Evolutionary conservation across 2,329 filamentous ascomycete genomes (phyloP).

Genomic region (Hypocrella siamensis): DNA sequence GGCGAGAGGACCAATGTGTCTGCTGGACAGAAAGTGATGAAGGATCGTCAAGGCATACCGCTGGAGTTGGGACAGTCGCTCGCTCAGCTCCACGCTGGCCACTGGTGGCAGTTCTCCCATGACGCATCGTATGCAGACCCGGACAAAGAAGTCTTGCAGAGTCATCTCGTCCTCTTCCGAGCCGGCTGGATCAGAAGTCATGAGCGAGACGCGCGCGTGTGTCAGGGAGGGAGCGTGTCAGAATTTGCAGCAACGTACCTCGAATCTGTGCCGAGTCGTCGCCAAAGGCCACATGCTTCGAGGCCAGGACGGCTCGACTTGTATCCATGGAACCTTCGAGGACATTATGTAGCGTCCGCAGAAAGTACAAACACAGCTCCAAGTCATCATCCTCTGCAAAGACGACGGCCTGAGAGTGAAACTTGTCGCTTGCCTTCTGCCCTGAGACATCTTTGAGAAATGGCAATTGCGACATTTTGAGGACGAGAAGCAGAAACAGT

Average conservation of each 20-base stretch:
- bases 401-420: constrained; percentile 5
- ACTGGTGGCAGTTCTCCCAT: constrained; percentile 9
- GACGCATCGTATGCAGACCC: constrained; percentile 49
- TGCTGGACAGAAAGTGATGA: constrained; percentile 51
- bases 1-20: constrained; percentile 41
- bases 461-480: constrained; percentile 38
- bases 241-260: constrained; percentile 40
- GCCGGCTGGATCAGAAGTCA: constrained; percentile 20
- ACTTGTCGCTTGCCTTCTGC: constrained; percentile 5
- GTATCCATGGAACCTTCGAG: constrained; percentile 49
- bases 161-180: constrained; percentile 38
- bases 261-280: constrained; percentile 18
- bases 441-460: constrained; percentile 24
- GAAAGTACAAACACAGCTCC: constrained; percentile 62
- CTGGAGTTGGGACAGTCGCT: constrained; percentile 49
- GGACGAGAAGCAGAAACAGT: constrained; percentile 44
- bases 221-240: too few species aligned
- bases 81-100: constrained; percentile 11
- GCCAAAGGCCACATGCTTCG: constrained; percentile 27
- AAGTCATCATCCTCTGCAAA: constrained; percentile 49
- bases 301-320: constrained; percentile 55
- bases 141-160: constrained; percentile 53
- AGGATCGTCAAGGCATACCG: constrained; percentile 54
- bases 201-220: too few species aligned
- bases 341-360: constrained; percentile 60